Base-by-base conservation (phyloP, 192 early-diverging fungal genomes). In the Coemansia sp. region DNA sequence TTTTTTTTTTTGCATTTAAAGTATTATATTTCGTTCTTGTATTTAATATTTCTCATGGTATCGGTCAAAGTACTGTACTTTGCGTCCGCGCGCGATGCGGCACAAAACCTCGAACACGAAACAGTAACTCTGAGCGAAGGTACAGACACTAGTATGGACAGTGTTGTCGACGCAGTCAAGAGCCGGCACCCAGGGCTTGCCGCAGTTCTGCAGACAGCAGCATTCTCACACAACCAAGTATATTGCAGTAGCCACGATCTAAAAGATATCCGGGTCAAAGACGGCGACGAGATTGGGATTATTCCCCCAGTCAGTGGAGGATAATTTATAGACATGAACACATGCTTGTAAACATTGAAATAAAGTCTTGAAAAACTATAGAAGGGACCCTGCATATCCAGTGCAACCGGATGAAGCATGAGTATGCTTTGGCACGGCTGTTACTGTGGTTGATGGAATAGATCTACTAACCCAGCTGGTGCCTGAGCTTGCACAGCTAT, bases 241-340 rank as follows among this genome's bases (percentile, higher is more conserved):
- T 72, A 69, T 25, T 48, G 56, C 40, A 53, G 47, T 15, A 44
- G 23, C 9, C 44, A 62, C 2, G n/a, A 66, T 9, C 19, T 43
- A 25, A 38, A 48, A 0, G 17, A 14, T 0, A 42, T 53, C 11
- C 11, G 22, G 2, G n/a, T 78, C 11, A 62, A 54, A 3, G 59
- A 62, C 14, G 54, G 37, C 25, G 76, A 79, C 25, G 63, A 65
- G 17, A 60, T 79, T 5, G 76, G 46, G 0, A 58, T 79, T 17
- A 65, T 79, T 25, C 70, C 76, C 8, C 70, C 60, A 1, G 76
- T 79, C 9, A 79, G 77, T 53, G 77, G 77, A 17, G 77, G 77
- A 12, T 73, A 58, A 42, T 48, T 30, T 23, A 56, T 45, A 4
- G 17, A 39, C 15, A 17, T 10, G 46, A 27, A 57, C 37, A 42